A percentile compares a stretch with the other conserved stretches of the same genome.
phyloP scores from a whole-genome alignment of 202 grass and related monocot genomes.

The Digitaria exilis region DNA sequence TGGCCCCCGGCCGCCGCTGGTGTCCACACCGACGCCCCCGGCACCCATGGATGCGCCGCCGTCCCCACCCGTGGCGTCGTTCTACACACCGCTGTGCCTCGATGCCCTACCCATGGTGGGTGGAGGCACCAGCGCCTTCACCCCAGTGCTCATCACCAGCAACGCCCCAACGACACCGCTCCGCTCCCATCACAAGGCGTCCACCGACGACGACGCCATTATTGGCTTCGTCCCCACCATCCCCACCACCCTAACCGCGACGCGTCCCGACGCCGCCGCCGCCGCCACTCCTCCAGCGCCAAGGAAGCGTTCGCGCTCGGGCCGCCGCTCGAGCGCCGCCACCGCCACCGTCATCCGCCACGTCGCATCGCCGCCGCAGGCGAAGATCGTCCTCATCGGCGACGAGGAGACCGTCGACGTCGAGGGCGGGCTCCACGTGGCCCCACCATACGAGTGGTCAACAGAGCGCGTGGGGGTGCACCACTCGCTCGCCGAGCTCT shows the following conservation, averaged over 20 bases:
- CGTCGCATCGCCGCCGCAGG: no score
- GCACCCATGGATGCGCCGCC: neutral
- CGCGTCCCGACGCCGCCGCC: no score
- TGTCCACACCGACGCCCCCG: neutral
- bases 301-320: neutral
- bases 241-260: no score
- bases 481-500: neutral
- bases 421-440: neutral
- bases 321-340: neutral
- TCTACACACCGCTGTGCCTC: neutral
- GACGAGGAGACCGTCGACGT: neutral
- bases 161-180: neutral
- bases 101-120: neutral
- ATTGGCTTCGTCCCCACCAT: no score
- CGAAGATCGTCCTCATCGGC: no score
- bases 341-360: no score
- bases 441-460: conserved; percentile 43
- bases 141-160: neutral
- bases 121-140: neutral
- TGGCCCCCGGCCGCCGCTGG: neutral
- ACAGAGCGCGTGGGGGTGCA: neutral
- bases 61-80: no score
- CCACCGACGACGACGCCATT: neutral
- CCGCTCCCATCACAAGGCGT: neutral
- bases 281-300: neutral